phyloP scores from a whole-genome alignment of 441 rosid genomes.

The Eruca vesicaria region DNA sequence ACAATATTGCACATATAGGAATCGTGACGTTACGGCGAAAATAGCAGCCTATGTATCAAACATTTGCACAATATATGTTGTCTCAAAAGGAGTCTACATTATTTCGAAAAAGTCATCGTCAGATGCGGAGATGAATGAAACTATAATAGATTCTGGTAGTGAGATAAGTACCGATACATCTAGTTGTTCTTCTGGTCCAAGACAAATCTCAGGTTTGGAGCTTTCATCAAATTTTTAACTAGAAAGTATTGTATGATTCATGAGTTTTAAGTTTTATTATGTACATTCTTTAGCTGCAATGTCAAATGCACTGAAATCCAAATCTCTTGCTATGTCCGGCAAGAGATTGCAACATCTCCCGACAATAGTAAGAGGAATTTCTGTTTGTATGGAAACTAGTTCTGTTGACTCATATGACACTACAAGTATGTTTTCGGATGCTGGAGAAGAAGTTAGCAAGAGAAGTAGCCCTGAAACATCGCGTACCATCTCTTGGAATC shows the following conservation, averaged over 20 bases:
- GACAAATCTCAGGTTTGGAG: constrained; percentile 13
- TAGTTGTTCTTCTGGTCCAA: constrained; percentile 42
- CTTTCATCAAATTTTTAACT: background rate
- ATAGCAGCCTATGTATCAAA: constrained; percentile 59
- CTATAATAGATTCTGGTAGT: constrained; percentile 42
- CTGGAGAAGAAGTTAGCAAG: constrained; percentile 37
- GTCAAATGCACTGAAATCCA: constrained; percentile 16
- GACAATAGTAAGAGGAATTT: constrained; percentile 10
- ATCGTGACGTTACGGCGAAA: constrained; percentile 46
- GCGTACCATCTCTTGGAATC: constrained; percentile 4
- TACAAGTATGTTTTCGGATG: constrained; percentile 21
- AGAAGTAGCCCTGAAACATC: constrained; percentile 21
- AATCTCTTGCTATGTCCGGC: background rate
- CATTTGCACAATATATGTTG: constrained; percentile 73
- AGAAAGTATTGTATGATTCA: constrained; percentile 1
- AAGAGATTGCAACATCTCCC: constrained; percentile 25
- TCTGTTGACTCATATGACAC: constrained; percentile 19
- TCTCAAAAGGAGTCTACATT: constrained; percentile 59
- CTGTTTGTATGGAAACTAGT: constrained; percentile 16
- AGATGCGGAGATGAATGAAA: constrained; percentile 49
- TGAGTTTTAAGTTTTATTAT: background rate
- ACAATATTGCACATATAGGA: constrained; percentile 45
- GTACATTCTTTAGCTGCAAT: constrained; percentile 13
- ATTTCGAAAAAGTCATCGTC: constrained; percentile 63
- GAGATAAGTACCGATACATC: constrained; percentile 36